Evolutionary conservation across 2,329 filamentous ascomycete species (phyloP).

Genomic region (Venturia asperata): DNA sequence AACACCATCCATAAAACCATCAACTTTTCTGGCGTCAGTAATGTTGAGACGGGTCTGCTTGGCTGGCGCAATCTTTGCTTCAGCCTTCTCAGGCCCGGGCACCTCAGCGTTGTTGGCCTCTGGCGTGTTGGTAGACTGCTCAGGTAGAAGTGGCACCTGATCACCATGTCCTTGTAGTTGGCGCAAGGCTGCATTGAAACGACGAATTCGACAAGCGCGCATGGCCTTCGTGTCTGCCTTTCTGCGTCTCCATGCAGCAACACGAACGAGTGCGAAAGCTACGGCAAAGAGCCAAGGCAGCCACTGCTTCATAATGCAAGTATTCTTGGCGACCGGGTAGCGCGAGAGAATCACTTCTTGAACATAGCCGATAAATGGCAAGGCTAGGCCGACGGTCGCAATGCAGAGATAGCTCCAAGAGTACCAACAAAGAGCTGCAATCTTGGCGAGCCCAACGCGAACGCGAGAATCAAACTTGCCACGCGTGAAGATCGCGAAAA

Average conservation of each 20-base stretch:
- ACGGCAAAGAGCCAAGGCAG: constrained; percentile 16
- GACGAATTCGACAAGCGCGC: constrained; percentile 9
- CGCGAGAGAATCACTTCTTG: constrained; percentile 15
- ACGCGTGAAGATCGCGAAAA: constrained; percentile 13
- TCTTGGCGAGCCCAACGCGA: constrained; percentile 17
- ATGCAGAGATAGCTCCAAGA: constrained; percentile 14
- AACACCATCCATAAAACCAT: constrained; percentile 13
- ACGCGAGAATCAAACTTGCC: constrained; percentile 16
- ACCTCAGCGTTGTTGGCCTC: neutral
- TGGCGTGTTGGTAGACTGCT: neutral
- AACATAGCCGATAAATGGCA: constrained; percentile 12
- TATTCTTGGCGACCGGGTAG: constrained; percentile 15
- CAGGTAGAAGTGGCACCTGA: constrained; percentile 13
- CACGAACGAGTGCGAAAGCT: constrained; percentile 13
- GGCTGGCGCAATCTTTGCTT: neutral
- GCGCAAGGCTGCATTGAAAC: constrained; percentile 13
- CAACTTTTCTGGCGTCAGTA: constrained; percentile 5
- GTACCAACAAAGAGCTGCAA: constrained; percentile 14
- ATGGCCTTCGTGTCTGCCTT: constrained; percentile 9
- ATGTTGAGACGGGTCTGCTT: constrained; percentile 12
- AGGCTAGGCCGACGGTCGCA: constrained; percentile 7
- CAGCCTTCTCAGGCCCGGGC: neutral
- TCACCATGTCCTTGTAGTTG: constrained; percentile 10
- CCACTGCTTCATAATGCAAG: constrained; percentile 16
- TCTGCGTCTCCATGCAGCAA: constrained; percentile 14